A percentile compares a stretch with the other conserved stretches of the same genome.
These are phyloP conservation scores for Antitrichia curtipendula DNA, from an alignment of 225 moss, liverwort and hornwort species.

Conservation along the genomic window DNA sequence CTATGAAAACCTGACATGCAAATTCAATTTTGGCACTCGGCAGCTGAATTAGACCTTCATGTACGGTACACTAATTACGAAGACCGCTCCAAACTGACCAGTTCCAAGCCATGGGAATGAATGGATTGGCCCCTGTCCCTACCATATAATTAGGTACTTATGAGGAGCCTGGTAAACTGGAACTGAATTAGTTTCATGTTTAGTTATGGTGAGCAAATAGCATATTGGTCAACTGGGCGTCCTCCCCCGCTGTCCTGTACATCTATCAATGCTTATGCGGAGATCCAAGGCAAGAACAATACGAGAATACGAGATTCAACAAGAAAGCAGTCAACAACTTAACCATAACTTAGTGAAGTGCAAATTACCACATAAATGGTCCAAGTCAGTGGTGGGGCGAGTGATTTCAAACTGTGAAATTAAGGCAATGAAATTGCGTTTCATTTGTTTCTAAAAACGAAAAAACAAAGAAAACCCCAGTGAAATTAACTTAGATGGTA, in stretches of 20 bases:
- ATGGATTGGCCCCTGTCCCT: too few species aligned
- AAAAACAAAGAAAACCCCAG: too few species aligned
- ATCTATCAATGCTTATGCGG: neutral
- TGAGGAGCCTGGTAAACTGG: neutral
- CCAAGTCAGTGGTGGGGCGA: neutral
- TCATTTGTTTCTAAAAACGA: too few species aligned
- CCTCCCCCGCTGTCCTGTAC: neutral
- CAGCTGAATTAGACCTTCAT: too few species aligned
- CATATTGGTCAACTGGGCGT: neutral
- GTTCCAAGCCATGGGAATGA: too few species aligned
- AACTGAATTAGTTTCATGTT: neutral
- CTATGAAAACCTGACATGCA: too few species aligned
- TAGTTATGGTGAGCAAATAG: neutral
- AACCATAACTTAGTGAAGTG: neutral
- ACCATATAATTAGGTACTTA: neutral
- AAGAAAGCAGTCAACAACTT: neutral
- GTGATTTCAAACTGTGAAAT: neutral
- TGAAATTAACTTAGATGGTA: too few species aligned
- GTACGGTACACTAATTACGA: too few species aligned
- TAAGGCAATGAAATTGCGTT: too few species aligned
- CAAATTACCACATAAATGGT: neutral
- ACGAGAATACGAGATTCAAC: neutral
- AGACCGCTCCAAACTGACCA: too few species aligned
- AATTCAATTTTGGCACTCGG: too few species aligned
- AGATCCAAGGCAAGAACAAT: neutral